Evolutionary conservation across 495 filamentous ascomycete genomes (phyloP).

Genomic region (Penicillium dipodomyicola): DNA sequence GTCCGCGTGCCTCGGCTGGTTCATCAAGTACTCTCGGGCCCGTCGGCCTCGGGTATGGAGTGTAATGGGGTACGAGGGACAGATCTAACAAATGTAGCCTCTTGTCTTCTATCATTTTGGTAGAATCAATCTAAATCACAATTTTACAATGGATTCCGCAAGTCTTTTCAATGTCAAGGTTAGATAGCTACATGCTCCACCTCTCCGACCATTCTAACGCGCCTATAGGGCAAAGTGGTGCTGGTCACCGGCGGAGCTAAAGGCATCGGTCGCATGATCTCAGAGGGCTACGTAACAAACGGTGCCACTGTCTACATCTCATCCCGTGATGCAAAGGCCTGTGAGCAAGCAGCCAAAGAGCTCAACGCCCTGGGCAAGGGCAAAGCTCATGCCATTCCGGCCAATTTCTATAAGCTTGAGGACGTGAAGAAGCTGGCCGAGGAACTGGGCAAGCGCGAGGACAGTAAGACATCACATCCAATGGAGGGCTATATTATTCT

Average conservation of each 20-base stretch:
- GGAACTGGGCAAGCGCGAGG: slow-evolving; percentile 61
- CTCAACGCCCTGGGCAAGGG: slow-evolving; percentile 63
- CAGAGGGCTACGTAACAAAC: slow-evolving; percentile 73
- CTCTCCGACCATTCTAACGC: slow-evolving; percentile 5
- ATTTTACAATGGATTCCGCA: slow-evolving; percentile 49
- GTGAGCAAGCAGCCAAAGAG: slow-evolving; percentile 56
- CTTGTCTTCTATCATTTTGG: not conserved
- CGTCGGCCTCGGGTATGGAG: slow-evolving; percentile 31
- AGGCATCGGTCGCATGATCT: slow-evolving; percentile 77
- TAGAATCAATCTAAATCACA: slow-evolving; percentile 5
- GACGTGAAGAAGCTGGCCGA: slow-evolving; percentile 62
- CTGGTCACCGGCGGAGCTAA: slow-evolving; percentile 70
- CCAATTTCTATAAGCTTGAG: slow-evolving; percentile 73
- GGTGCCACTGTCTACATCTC: slow-evolving; percentile 84
- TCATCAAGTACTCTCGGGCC: slow-evolving; percentile 14
- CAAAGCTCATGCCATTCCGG: slow-evolving; percentile 60
- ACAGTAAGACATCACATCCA: slow-evolving; percentile 42
- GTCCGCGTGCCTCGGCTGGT: slow-evolving; percentile 25
- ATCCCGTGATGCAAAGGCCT: slow-evolving; percentile 64
- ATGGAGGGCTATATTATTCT: not conserved
- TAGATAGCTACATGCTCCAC: slow-evolving; percentile 9
- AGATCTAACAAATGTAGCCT: slow-evolving; percentile 10
- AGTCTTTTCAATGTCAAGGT: slow-evolving; percentile 61
- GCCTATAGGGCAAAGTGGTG: slow-evolving; percentile 66
- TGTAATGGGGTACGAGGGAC: slow-evolving; percentile 16